Evolutionary conservation across 2,329 filamentous ascomycete genomes (phyloP).

Genomic region (Cladorrhinum sp.): DNA sequence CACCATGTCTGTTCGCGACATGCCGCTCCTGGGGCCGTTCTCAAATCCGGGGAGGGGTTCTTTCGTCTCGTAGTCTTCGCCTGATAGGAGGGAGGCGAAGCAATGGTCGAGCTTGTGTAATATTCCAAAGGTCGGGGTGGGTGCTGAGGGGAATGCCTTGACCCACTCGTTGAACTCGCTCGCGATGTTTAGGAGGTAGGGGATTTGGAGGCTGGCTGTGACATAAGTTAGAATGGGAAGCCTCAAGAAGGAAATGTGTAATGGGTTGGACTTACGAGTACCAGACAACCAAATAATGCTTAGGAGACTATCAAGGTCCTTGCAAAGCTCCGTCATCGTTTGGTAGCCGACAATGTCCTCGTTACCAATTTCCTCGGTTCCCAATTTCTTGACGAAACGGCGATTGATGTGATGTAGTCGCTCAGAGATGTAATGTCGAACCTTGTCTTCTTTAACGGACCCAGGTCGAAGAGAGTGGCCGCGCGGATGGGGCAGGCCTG

Average conservation of each 20-base stretch:
- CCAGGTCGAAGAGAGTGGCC: slow-evolving; percentile 51
- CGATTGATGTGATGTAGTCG: slow-evolving; percentile 52
- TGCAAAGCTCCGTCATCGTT: slow-evolving; percentile 66
- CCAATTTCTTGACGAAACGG: slow-evolving; percentile 60
- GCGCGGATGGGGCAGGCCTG: slow-evolving; percentile 54
- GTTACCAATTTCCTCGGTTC: slow-evolving; percentile 32
- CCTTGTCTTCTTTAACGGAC: slow-evolving; percentile 58
- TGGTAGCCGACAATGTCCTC: slow-evolving; percentile 53
- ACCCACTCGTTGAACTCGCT: slow-evolving; percentile 70
- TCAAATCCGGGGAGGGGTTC: slow-evolving; percentile 69
- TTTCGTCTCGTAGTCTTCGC: slow-evolving; percentile 63
- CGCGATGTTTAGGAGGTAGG: slow-evolving; percentile 77
- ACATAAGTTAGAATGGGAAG: neutral
- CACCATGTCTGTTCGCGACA: slow-evolving; percentile 81
- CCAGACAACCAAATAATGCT: slow-evolving; percentile 84
- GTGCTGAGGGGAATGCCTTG: slow-evolving; percentile 65
- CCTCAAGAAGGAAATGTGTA: no score
- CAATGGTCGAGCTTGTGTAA: slow-evolving; percentile 79
- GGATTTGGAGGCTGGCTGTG: slow-evolving; percentile 73
- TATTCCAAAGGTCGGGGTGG: slow-evolving; percentile 65
- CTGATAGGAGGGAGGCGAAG: slow-evolving; percentile 71
- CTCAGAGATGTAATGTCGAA: slow-evolving; percentile 55
- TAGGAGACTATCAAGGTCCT: slow-evolving; percentile 70
- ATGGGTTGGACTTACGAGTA: slow-evolving; percentile 77
- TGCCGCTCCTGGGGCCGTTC: slow-evolving; percentile 57